These are phyloP conservation scores for Candida sp. DNA, from an alignment of 1,139 yeast genomes.

Conservation along the genomic window DNA sequence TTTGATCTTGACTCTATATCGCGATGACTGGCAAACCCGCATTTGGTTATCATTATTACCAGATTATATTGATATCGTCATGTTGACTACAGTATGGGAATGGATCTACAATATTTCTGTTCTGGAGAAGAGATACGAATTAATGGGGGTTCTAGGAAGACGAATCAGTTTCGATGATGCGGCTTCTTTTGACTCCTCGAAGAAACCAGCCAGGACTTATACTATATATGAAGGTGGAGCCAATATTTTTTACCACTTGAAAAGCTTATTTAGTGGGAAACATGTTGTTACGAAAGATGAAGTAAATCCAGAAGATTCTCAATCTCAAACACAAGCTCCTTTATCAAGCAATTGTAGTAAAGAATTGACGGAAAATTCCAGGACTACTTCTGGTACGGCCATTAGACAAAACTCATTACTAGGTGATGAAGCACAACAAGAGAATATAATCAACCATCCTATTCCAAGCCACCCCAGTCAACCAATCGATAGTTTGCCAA, in stretches of 20 bases:
- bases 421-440: not conserved
- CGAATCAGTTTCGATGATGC: constrained; percentile 39
- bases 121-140: constrained; percentile 39
- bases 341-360: not conserved
- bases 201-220: not conserved
- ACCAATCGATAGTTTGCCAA: not conserved
- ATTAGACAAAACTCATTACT: not conserved
- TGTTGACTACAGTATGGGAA: constrained; percentile 48
- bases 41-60: constrained; percentile 43
- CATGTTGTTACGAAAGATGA: not conserved
- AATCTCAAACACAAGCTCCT: not conserved
- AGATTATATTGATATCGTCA: constrained; percentile 31
- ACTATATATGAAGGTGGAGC: constrained; percentile 8
- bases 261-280: not conserved
- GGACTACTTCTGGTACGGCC: not conserved
- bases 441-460: not conserved
- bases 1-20: constrained; percentile 22
- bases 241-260: constrained; percentile 10
- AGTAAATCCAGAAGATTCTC: not conserved
- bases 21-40: constrained; percentile 24
- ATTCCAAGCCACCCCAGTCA: not conserved
- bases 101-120: constrained; percentile 45
- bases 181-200: constrained; percentile 10
- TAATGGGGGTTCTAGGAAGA: constrained; percentile 48
- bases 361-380: not conserved